Percentiles rank a stretch among this genome's conserved stretches.
phyloP scores from a whole-genome alignment of 2,329 filamentous ascomycete species.

The Neocucurbitaria cava region DNA sequence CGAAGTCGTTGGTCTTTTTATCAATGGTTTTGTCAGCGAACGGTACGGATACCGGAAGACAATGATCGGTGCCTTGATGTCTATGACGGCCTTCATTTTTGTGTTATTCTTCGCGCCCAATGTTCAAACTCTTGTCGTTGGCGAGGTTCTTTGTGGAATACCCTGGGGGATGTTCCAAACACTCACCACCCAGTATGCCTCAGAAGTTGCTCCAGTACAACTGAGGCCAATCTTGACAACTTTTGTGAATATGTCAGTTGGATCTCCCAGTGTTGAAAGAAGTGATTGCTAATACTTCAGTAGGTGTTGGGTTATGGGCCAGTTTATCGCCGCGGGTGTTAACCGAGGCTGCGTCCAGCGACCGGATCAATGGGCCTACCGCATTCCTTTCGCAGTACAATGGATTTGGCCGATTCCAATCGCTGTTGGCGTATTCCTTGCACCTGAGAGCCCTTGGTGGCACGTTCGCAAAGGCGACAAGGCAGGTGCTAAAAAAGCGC shows the following conservation, averaged over 20 bases:
- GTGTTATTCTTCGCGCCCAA: conserved; percentile 56
- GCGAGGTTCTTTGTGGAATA: conserved; percentile 54
- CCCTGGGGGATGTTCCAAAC: conserved; percentile 57
- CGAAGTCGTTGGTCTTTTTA: conserved; percentile 52
- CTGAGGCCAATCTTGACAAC: conserved; percentile 64
- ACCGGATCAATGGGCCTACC: conserved; percentile 70
- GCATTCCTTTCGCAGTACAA: conserved; percentile 71
- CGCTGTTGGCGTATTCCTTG: conserved; percentile 68
- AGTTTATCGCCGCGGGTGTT: conserved; percentile 73
- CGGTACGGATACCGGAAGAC: conserved; percentile 54
- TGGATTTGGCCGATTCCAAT: conserved; percentile 78
- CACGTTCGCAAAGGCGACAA: conserved; percentile 69
- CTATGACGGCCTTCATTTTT: conserved; percentile 52
- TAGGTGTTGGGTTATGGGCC: conserved; percentile 73
- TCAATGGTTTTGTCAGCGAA: conserved; percentile 54
- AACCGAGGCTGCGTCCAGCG: conserved; percentile 70
- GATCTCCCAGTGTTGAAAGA: not conserved
- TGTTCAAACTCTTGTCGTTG: conserved; percentile 50
- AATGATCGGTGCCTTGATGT: conserved; percentile 50
- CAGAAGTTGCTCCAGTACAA: conserved; percentile 71
- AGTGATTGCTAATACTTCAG: not conserved
- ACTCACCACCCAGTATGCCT: conserved; percentile 55
- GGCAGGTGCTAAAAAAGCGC: conserved; percentile 68
- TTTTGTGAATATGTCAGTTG: conserved; percentile 68
- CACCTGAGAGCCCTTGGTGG: conserved; percentile 76